phyloP scores from a whole-genome alignment of 164 flowering plant species.

The Chimonanthus praecox region DNA sequence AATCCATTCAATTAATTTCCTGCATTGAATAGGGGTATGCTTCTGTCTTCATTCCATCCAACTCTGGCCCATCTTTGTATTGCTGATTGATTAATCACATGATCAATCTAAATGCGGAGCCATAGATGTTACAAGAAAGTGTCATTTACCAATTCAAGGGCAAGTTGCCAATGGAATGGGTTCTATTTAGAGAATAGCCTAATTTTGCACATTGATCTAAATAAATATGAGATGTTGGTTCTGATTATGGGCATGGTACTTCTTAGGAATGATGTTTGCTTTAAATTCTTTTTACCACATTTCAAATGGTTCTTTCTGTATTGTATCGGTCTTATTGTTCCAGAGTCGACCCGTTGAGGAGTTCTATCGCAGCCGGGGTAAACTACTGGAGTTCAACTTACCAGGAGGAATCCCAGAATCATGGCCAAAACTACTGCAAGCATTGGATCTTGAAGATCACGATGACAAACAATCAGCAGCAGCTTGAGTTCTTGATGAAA shows the following conservation, averaged over 20 bases:
- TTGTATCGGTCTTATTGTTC: slow-evolving; percentile 15
- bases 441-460: slow-evolving; percentile 63
- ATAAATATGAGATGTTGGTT: too few species aligned
- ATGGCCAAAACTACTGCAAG: slow-evolving; percentile 86
- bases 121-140: too few species aligned
- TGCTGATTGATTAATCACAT: too few species aligned
- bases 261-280: background rate
- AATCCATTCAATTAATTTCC: too few species aligned
- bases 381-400: slow-evolving; percentile 77
- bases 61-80: too few species aligned
- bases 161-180: too few species aligned
- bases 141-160: too few species aligned
- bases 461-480: slow-evolving; percentile 59
- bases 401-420: slow-evolving; percentile 98
- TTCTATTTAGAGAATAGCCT: too few species aligned
- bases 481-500: slow-evolving; percentile 2
- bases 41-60: too few species aligned
- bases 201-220: too few species aligned
- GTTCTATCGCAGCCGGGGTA: slow-evolving; percentile 70
- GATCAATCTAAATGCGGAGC: too few species aligned
- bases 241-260: background rate
- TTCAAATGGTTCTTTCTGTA: background rate
- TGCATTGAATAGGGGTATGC: too few species aligned
- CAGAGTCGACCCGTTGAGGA: slow-evolving; percentile 90
- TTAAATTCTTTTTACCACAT: background rate